Conservation (phyloP, 2,329 filamentous ascomycete species). For the Boeremia lycopersici region DNA sequence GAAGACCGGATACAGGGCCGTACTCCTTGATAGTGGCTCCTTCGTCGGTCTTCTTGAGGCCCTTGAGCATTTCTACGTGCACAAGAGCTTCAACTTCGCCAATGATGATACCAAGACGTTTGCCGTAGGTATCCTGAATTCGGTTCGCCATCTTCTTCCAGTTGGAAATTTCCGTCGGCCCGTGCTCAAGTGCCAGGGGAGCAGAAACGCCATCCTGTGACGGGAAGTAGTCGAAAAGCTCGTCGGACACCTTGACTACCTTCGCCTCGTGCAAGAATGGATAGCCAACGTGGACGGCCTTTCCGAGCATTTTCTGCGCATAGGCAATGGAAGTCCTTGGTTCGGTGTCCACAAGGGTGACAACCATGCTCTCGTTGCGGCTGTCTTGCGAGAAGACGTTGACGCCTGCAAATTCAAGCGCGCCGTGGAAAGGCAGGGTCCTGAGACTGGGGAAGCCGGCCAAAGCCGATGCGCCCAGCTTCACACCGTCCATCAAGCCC, state of each 20-base stretch:
- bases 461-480: constrained; percentile 80
- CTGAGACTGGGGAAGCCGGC: constrained; percentile 93
- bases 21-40: constrained; percentile 94
- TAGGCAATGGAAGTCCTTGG: constrained; percentile 70
- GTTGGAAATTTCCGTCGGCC: constrained; percentile 75
- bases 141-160: constrained; percentile 83
- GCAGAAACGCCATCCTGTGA: constrained; percentile 66
- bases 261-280: constrained; percentile 95
- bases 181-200: constrained; percentile 72
- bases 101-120: constrained; percentile 85
- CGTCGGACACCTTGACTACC: constrained; percentile 86
- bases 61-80: constrained; percentile 92
- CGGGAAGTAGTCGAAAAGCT: constrained; percentile 86
- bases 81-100: constrained; percentile 87
- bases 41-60: constrained; percentile 85
- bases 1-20: constrained; percentile 79
- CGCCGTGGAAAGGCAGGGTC: constrained; percentile 81
- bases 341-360: constrained; percentile 80
- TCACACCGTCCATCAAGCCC: constrained; percentile 81
- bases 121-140: constrained; percentile 88
- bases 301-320: constrained; percentile 80
- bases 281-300: constrained; percentile 89
- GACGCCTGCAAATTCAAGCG: constrained; percentile 84
- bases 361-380: constrained; percentile 93
- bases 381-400: constrained; percentile 96